Percentiles rank a stretch among this genome's conserved stretches.
Conservation (phyloP, 345 rosid species). For the Moringa oleifera region DNA sequence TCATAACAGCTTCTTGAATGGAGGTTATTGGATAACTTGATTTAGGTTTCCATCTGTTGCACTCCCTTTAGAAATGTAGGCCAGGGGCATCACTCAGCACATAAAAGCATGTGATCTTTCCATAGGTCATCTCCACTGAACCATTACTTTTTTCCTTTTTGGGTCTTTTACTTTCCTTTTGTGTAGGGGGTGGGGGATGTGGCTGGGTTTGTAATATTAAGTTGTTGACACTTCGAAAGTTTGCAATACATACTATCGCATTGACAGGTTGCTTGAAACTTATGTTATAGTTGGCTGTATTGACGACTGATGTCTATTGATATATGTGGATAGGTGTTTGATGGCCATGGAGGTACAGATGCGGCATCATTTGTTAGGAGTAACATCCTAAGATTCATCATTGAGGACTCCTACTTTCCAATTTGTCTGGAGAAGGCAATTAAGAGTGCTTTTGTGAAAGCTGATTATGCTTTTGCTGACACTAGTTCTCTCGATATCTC, state of each 20-base stretch:
- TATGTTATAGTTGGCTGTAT: background rate
- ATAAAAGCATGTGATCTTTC: background rate
- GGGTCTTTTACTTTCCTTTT: background rate
- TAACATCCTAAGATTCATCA: conserved; percentile 64
- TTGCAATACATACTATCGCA: background rate
- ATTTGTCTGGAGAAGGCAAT: conserved; percentile 69
- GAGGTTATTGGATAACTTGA: no score
- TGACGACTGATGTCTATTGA: conserved; percentile 11
- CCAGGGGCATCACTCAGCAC: background rate
- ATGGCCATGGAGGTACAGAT: conserved; percentile 97
- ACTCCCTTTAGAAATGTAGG: no score
- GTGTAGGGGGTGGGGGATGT: no score
- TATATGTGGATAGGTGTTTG: conserved; percentile 67
- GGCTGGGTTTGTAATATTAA: conserved; percentile 1
- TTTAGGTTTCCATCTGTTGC: no score
- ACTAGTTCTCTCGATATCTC: conserved; percentile 82
- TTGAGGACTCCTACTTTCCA: conserved; percentile 82
- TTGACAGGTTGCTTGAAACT: background rate
- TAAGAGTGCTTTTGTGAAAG: conserved; percentile 72
- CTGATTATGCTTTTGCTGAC: conserved; percentile 90
- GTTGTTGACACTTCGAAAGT: background rate
- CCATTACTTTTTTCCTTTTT: background rate
- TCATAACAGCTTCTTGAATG: no score
- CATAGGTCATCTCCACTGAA: background rate
- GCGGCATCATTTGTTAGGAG: conserved; percentile 77